Percentiles rank a stretch among this genome's conserved stretches.
Conservation (phyloP, 495 filamentous ascomycete species). For the Annulohypoxylon bovei region DNA sequence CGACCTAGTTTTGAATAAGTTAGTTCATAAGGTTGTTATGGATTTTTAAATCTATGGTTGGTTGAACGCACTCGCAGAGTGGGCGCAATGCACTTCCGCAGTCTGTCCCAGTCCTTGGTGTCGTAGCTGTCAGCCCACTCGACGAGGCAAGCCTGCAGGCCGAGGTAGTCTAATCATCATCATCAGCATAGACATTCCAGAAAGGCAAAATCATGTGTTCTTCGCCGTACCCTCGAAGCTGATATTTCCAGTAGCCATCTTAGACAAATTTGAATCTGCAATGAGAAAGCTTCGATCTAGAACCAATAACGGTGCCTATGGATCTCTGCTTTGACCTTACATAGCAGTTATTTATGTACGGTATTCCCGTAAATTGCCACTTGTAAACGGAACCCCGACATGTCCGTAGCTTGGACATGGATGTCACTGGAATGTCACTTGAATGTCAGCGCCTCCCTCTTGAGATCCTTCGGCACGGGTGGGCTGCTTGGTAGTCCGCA, state of each 20-base stretch:
- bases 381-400: constrained; percentile 28
- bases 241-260: constrained; percentile 40
- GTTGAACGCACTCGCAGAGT: constrained; percentile 63
- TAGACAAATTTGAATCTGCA: neutral
- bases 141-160: constrained; percentile 62
- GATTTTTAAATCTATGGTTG: neutral
- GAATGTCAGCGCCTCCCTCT: neutral
- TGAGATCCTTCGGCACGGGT: constrained; percentile 13
- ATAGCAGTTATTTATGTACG: constrained; percentile 13
- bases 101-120: constrained; percentile 80
- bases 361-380: neutral
- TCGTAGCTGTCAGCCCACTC: constrained; percentile 90
- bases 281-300: neutral
- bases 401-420: constrained; percentile 10
- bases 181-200: constrained; percentile 20
- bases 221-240: constrained; percentile 40
- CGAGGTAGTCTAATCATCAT: constrained; percentile 59
- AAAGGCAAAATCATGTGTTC: neutral
- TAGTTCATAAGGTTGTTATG: neutral
- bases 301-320: neutral
- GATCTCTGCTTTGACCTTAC: neutral
- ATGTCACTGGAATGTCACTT: constrained; percentile 7
- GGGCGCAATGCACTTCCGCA: constrained; percentile 76
- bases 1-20: constrained; percentile 55
- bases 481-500: neutral